Conservation (phyloP, 129 eudicot species). For the Saussurea involucrata region DNA sequence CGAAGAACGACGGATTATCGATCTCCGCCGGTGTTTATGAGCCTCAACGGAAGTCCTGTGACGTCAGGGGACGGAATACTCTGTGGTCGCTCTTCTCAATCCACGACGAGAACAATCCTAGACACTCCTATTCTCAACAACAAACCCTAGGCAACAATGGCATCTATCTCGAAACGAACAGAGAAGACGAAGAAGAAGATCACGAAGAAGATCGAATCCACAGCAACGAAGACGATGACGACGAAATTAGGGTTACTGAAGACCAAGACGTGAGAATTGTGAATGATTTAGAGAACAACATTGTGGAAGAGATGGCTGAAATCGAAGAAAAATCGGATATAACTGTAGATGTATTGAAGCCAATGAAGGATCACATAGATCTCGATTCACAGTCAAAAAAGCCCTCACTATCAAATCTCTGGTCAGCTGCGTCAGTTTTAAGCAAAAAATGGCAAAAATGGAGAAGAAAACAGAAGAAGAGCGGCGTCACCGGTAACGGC, state of each 20-base stretch:
- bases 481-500: slow-evolving; percentile 27
- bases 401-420: slow-evolving; percentile 44
- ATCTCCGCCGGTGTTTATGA: slow-evolving; percentile 48
- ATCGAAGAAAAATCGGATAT: slow-evolving; percentile 13
- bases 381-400: slow-evolving; percentile 59
- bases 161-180: slow-evolving; percentile 38
- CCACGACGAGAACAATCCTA: slow-evolving; percentile 48
- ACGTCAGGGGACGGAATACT: slow-evolving; percentile 69
- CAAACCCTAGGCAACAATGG: background rate
- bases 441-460: slow-evolving; percentile 85
- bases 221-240: background rate
- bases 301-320: slow-evolving; percentile 22
- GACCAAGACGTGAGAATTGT: background rate
- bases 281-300: slow-evolving; percentile 11
- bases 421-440: slow-evolving; percentile 92
- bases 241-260: slow-evolving; percentile 29
- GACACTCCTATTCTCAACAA: slow-evolving; percentile 15
- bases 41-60: slow-evolving; percentile 89
- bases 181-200: slow-evolving; percentile 28
- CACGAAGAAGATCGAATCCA: slow-evolving; percentile 31
- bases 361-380: slow-evolving; percentile 82
- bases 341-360: slow-evolving; percentile 29
- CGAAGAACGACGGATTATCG: slow-evolving; percentile 60
- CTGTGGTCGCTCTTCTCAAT: slow-evolving; percentile 61
- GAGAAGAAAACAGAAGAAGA: slow-evolving; percentile 78